Percentiles rank a stretch among this genome's conserved stretches.
phyloP scores from a whole-genome alignment of 2,329 filamentous ascomycete species.

The Clarireedia paspali region DNA sequence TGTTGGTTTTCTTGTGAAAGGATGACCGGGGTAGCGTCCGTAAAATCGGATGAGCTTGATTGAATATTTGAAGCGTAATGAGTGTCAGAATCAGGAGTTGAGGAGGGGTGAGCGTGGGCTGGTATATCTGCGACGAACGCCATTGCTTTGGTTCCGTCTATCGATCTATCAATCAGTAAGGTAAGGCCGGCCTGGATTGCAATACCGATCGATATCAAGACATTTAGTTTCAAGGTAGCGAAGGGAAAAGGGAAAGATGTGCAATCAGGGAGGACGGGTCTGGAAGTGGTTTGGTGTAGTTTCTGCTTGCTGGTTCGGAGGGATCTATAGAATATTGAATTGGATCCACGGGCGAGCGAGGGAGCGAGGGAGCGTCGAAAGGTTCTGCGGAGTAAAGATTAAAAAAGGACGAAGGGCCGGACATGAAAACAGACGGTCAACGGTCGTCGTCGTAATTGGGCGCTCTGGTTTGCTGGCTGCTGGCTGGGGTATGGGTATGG shows the following conservation, averaged over 20 bases:
- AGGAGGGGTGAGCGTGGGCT: constrained; percentile 17
- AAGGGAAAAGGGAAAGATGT: constrained; percentile 16
- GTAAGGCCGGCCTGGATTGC: constrained; percentile 5
- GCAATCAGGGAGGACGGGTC: constrained; percentile 6
- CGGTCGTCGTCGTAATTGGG: too few species aligned
- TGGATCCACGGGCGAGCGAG: too few species aligned
- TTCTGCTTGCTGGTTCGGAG: too few species aligned
- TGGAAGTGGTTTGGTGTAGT: too few species aligned
- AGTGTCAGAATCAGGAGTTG: constrained; percentile 23
- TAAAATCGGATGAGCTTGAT: constrained; percentile 20
- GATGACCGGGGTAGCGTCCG: constrained; percentile 13
- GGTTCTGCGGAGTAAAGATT: too few species aligned
- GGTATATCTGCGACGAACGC: constrained; percentile 14
- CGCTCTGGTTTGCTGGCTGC: too few species aligned
- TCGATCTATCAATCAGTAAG: constrained; percentile 5
- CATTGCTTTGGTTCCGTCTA: constrained; percentile 16
- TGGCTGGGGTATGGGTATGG: too few species aligned
- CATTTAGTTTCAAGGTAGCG: background rate
- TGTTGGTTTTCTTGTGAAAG: constrained; percentile 11
- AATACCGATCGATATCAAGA: constrained; percentile 4
- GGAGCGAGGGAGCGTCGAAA: too few species aligned
- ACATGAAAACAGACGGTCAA: too few species aligned
- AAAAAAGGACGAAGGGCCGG: too few species aligned
- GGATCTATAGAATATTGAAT: too few species aligned
- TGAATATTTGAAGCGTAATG: constrained; percentile 21